Conservation (phyloP, 768 basidiomycete genomes). For the Lenzites betulinus region DNA sequence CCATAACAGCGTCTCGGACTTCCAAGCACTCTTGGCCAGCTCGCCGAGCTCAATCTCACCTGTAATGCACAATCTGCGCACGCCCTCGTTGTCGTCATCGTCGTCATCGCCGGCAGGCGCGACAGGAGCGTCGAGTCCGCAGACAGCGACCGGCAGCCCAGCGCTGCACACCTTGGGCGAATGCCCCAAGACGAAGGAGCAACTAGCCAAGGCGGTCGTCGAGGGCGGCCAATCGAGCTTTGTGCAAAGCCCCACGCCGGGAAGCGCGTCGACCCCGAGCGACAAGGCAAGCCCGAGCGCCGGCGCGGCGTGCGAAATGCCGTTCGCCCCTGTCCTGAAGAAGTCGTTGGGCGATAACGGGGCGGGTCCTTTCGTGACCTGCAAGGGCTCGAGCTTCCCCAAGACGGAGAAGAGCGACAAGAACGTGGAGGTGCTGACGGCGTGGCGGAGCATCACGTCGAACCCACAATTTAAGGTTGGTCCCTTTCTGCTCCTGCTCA, state of each 20-base stretch:
- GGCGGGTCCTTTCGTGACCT: constrained; percentile 54
- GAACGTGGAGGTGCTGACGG: constrained; percentile 76
- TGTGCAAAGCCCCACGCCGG: constrained; percentile 30
- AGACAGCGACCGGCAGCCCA: constrained; percentile 30
- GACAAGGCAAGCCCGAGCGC: constrained; percentile 5
- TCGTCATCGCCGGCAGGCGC: constrained; percentile 20
- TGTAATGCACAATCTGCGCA: constrained; percentile 47
- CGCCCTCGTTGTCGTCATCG: constrained; percentile 21
- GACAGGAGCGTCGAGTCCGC: constrained; percentile 7
- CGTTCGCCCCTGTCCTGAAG: constrained; percentile 30
- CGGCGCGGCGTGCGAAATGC: constrained; percentile 26
- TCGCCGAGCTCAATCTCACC: constrained; percentile 49
- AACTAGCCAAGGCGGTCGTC: constrained; percentile 52
- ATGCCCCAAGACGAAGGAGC: constrained; percentile 60
- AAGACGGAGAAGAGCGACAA: constrained; percentile 66
- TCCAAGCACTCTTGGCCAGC: constrained; percentile 37
- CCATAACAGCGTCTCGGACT: constrained; percentile 36
- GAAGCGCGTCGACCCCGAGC: constrained; percentile 24
- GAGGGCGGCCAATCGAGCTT: constrained; percentile 65
- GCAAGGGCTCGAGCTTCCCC: constrained; percentile 69
- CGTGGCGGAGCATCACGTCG: constrained; percentile 76
- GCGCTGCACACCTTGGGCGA: constrained; percentile 19
- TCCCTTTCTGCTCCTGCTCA: constrained; percentile 4
- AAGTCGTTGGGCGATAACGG: constrained; percentile 39
- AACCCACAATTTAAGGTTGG: constrained; percentile 77